Evolutionary conservation across 164 flowering plant genomes (phyloP).

Genomic region (Buxus sempervirens): DNA sequence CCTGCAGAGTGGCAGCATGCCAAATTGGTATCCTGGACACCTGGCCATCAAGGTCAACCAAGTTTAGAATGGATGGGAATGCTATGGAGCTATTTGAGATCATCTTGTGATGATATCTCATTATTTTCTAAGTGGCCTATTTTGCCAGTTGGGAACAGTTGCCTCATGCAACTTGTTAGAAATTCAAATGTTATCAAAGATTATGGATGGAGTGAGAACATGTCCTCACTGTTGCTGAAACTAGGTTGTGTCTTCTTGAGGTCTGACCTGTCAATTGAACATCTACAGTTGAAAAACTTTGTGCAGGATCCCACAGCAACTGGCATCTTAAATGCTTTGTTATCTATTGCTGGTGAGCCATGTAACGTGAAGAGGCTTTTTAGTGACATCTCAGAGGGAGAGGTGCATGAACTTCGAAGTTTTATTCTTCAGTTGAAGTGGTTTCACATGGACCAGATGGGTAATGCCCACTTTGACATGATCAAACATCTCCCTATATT

Average conservation of each 20-base stretch:
- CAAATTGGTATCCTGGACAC: conserved; percentile 69
- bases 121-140: conserved; percentile 86
- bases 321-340: conserved; percentile 78
- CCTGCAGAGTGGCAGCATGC: conserved; percentile 81
- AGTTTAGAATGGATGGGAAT: conserved; percentile 73
- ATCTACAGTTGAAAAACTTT: conserved; percentile 62
- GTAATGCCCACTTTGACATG: conserved; percentile 41
- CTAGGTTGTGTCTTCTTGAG: conserved; percentile 77
- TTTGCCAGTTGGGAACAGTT: conserved; percentile 61
- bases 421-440: conserved; percentile 93
- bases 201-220: conserved; percentile 98
- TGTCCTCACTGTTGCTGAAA: conserved; percentile 71
- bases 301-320: conserved; percentile 77
- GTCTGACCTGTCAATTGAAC: conserved; percentile 63
- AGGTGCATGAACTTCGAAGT: conserved; percentile 82
- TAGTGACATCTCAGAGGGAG: conserved; percentile 62
- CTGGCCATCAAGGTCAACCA: conserved; percentile 77
- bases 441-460: conserved; percentile 62
- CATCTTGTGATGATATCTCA: conserved; percentile 72
- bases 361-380: conserved; percentile 52
- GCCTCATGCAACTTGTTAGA: conserved; percentile 61
- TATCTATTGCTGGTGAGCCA: conserved; percentile 46
- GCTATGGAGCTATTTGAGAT: conserved; percentile 75
- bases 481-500: conserved; percentile 81
- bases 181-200: conserved; percentile 75